Conservation (phyloP, 768 basidiomycete species). For the Chalciporus piperatus region DNA sequence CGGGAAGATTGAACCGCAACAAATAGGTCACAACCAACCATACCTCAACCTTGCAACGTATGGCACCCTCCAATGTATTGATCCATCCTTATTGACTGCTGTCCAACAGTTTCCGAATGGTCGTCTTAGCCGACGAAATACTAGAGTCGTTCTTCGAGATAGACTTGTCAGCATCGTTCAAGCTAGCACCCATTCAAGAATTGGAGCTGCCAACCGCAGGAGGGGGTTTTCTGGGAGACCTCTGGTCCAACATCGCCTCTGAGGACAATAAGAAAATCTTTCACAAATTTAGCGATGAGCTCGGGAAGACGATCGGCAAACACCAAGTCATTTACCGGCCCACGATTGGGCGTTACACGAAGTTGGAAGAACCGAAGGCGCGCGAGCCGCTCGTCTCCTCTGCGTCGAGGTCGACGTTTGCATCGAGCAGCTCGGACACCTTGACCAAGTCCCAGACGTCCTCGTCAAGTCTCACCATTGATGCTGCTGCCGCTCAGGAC, state of each 20-base stretch:
- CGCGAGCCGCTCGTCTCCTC: constrained; percentile 83
- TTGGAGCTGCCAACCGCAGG: constrained; percentile 59
- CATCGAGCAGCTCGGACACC: constrained; percentile 34
- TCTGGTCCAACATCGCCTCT: constrained; percentile 88
- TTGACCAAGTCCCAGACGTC: constrained; percentile 29
- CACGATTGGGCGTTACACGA: constrained; percentile 82
- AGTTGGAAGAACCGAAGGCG: constrained; percentile 82
- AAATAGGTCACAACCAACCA: constrained; percentile 74
- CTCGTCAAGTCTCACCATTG: constrained; percentile 51
- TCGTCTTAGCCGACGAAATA: constrained; percentile 93
- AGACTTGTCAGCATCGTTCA: constrained; percentile 87
- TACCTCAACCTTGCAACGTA: constrained; percentile 91
- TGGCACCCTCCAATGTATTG: constrained; percentile 17
- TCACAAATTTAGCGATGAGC: constrained; percentile 89
- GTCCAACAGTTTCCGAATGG: constrained; percentile 86
- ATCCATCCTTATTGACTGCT: constrained; percentile 9
- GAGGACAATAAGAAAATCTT: constrained; percentile 93
- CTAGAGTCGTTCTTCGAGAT: constrained; percentile 96
- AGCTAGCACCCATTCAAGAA: constrained; percentile 67
- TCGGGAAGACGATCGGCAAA: constrained; percentile 91
- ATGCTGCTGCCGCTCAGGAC: constrained; percentile 31
- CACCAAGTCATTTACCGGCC: constrained; percentile 84
- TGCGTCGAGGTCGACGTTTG: constrained; percentile 52
- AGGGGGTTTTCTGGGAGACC: constrained; percentile 70
- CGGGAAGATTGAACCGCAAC: constrained; percentile 41